Evolutionary conservation across 495 filamentous ascomycete genomes (phyloP), one percentile per base, ranked within the genome.

Genomic region (Aspergillus haitiensis): DNA sequence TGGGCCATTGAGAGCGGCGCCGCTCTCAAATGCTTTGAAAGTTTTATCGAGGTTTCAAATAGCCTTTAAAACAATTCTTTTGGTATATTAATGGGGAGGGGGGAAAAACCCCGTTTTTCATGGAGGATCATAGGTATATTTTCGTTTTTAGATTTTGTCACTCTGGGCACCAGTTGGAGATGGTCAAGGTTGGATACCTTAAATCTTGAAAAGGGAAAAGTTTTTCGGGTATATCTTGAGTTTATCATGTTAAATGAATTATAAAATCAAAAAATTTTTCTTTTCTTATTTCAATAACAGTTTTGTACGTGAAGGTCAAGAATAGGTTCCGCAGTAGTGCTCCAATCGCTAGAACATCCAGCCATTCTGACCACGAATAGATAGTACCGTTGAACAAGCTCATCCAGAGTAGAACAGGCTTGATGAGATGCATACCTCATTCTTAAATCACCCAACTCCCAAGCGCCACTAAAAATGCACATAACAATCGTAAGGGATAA

Each of bases 1-100:
- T 93, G 90, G 87, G 88, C 89, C 0, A 83, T 96, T 15, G 82
- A 84, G 72, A 95, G 88, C 69, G 92, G 92, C 40, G 81, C 84
- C 66, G 91, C 92, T 45, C 86, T 91, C 76, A 83, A 78, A 69
- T 84, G 87, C 71, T 91, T 91, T 78, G 79, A 76, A 37, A 70
- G 72, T 7, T 93, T 92, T 74, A 88, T 88, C 42, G 82, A 87
- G 66, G 74, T 76, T n/a, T 81, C 72, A n/a, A 81, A 82, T 66
- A 67, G 61, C 49, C 64, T 81, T 33, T 54, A 64, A 63, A 63
- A 55, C 63, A 36, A 27, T 27, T 3, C 21, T 27, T 27, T 27
- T 27, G 21, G n/a, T n/a, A 27, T 27, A 27, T 27, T 27, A 27
- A 27, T 27, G 21, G 21, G 21, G 21, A 3, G 21, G 21, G 21